phyloP scores from a whole-genome alignment of 257 asterid species.

The Penstemon davidsonii region DNA sequence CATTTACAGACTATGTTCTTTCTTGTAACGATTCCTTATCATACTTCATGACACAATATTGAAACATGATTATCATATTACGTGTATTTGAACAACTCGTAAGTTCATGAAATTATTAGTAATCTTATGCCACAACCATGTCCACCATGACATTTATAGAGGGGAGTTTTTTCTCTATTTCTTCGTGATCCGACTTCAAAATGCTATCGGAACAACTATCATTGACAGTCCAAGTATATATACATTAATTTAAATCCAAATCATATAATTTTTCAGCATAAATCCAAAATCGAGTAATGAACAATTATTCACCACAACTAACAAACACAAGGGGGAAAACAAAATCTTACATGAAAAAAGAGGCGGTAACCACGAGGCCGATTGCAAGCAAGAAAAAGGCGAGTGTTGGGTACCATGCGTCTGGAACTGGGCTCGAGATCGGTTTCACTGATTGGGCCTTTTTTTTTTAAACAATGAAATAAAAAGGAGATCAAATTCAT shows the following conservation, averaged over 20 bases:
- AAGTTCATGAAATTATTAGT: neutral
- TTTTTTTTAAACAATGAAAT: neutral
- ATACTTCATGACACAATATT: neutral
- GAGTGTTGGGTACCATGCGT: slow-evolving; percentile 83
- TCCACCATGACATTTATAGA: too few relatives aligned
- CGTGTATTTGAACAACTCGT: neutral
- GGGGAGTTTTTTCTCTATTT: too few relatives aligned
- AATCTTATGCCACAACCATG: too few relatives aligned
- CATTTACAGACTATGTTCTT: neutral
- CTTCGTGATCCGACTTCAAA: too few relatives aligned
- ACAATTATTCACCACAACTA: neutral
- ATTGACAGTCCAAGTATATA: too few relatives aligned
- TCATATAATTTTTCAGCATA: neutral
- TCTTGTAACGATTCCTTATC: neutral
- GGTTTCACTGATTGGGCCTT: slow-evolving; percentile 78
- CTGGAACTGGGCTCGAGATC: slow-evolving; percentile 92
- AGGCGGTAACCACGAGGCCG: slow-evolving; percentile 81
- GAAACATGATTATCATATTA: neutral
- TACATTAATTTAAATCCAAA: neutral
- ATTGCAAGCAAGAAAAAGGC: slow-evolving; percentile 72
- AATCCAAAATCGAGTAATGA: slow-evolving; percentile 2
- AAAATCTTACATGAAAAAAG: slow-evolving; percentile 74
- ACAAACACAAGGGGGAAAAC: neutral
- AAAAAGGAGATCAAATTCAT: neutral
- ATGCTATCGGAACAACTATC: too few relatives aligned